Conservation (phyloP, 345 rosid genomes). For the Arabis alpina region DNA sequence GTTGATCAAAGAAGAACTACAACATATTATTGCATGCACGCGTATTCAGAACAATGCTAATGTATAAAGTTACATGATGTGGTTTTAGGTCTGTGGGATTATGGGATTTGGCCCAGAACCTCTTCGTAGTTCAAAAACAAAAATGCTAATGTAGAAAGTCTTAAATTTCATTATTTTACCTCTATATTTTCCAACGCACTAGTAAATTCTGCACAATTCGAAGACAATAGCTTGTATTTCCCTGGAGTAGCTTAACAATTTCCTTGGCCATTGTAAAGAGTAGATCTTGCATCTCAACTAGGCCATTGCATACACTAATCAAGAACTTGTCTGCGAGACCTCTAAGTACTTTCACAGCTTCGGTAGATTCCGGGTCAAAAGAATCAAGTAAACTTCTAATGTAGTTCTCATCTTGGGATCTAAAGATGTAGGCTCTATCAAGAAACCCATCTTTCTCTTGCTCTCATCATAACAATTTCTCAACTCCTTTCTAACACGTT, state of each 20-base stretch:
- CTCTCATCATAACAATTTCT: conserved; percentile 33
- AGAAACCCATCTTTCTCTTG: conserved; percentile 31
- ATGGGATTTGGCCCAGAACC: too few relatives aligned
- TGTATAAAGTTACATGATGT: not conserved
- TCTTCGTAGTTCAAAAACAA: too few relatives aligned
- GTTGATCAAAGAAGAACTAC: not conserved
- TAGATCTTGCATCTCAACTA: conserved; percentile 41
- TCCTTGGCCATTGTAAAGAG: conserved; percentile 31
- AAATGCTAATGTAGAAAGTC: not conserved
- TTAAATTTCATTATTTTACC: conserved; percentile 4
- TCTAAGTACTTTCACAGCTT: not conserved
- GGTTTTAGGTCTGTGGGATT: too few relatives aligned
- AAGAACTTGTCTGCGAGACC: conserved; percentile 38
- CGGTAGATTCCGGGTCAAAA: not conserved
- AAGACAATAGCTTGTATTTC: conserved; percentile 20
- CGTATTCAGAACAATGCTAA: not conserved
- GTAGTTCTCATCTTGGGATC: not conserved
- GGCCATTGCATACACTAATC: not conserved
- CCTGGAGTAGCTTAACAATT: not conserved
- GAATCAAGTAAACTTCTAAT: conserved; percentile 3
- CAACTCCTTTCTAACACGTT: conserved; percentile 4
- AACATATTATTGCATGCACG: not conserved
- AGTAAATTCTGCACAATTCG: conserved; percentile 8
- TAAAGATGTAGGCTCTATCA: conserved; percentile 43
- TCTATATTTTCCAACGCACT: not conserved